A percentile compares a stretch with the other conserved stretches of the same genome.
phyloP scores from a whole-genome alignment of 2,329 filamentous ascomycete species.

The Aspergillus sp. region DNA sequence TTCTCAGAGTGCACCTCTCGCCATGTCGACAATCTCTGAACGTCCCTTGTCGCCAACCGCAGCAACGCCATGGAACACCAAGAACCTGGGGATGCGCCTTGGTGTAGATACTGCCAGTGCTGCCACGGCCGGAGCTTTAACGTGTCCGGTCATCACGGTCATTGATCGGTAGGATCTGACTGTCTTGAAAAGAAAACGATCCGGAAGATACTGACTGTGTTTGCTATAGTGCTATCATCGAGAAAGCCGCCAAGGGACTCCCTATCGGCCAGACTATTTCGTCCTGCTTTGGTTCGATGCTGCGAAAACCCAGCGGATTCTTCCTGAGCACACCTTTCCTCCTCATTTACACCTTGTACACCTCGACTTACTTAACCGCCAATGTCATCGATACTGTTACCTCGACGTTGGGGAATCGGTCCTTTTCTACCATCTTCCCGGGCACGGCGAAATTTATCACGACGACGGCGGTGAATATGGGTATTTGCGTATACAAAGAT shows the following conservation, averaged over 20 bases:
- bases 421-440: conserved; percentile 60
- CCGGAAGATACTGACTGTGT: conserved; percentile 1
- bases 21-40: conserved; percentile 19
- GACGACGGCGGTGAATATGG: conserved; percentile 77
- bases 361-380: conserved; percentile 82
- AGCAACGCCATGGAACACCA: conserved; percentile 63
- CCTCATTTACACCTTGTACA: conserved; percentile 63
- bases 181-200: too few species aligned
- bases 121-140: conserved; percentile 64
- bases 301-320: conserved; percentile 38
- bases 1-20: conserved; percentile 16
- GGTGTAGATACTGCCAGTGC: conserved; percentile 66
- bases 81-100: conserved; percentile 63
- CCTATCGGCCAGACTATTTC: conserved; percentile 38
- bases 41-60: conserved; percentile 7
- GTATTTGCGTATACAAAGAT: conserved; percentile 85
- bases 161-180: conserved; percentile 65
- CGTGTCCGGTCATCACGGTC: conserved; percentile 79
- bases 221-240: conserved; percentile 41
- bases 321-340: conserved; percentile 45
- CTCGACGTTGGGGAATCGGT: conserved; percentile 56
- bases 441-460: conserved; percentile 77
- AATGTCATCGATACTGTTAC: conserved; percentile 80
- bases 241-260: conserved; percentile 44
- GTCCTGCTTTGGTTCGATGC: conserved; percentile 35